These are phyloP conservation scores for Fraxinus pennsylvanica DNA, from an alignment of 257 asterid genomes.

Conservation along the genomic window DNA sequence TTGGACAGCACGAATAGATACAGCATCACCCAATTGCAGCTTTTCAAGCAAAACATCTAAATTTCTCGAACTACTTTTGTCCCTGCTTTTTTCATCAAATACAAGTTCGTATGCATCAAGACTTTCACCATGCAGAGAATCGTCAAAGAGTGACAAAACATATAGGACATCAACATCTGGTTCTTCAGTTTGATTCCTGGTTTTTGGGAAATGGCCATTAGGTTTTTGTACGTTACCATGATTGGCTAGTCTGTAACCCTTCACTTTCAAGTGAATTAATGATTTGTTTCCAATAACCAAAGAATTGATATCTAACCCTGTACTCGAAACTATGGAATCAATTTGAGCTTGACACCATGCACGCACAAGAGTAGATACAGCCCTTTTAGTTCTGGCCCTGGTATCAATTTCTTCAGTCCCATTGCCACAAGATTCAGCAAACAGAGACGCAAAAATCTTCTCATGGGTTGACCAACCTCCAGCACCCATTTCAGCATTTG, in stretches of 20 bases:
- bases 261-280: constrained; percentile 67
- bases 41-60: constrained; percentile 59
- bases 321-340: constrained; percentile 44
- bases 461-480: constrained; percentile 76
- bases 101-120: constrained; percentile 59
- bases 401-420: constrained; percentile 37
- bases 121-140: constrained; percentile 42
- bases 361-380: constrained; percentile 56
- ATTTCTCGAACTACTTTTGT: constrained; percentile 35
- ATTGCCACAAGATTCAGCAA: constrained; percentile 45
- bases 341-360: constrained; percentile 79
- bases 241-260: constrained; percentile 40
- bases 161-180: constrained; percentile 62
- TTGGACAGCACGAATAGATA: constrained; percentile 40
- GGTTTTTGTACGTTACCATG: constrained; percentile 50
- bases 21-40: constrained; percentile 66
- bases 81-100: constrained; percentile 47
- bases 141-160: constrained; percentile 62
- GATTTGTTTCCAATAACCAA: constrained; percentile 72
- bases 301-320: constrained; percentile 52
- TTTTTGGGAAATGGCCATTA: constrained; percentile 27
- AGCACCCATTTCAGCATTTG: constrained; percentile 55
- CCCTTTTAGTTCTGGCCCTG: constrained; percentile 43
- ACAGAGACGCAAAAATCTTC: constrained; percentile 51
- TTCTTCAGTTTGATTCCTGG: constrained; percentile 50